phyloP scores from a whole-genome alignment of 2,329 filamentous ascomycete genomes.

The Coniochaeta prunicola region DNA sequence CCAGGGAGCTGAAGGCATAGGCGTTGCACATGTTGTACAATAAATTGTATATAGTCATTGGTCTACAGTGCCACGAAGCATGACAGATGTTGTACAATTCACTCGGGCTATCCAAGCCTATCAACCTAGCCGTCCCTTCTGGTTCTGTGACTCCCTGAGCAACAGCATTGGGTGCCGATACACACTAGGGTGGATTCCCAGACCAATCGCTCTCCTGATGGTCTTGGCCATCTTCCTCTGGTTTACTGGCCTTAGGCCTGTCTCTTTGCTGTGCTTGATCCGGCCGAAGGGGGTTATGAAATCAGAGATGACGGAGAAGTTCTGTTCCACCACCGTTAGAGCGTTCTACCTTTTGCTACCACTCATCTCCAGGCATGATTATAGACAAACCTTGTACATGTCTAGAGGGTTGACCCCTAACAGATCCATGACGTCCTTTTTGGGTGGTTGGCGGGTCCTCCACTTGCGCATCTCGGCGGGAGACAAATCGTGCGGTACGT shows the following conservation, averaged over 20 bases:
- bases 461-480: constrained; percentile 76
- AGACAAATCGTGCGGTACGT: constrained; percentile 82
- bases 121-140: not conserved
- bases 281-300: constrained; percentile 79
- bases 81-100: constrained; percentile 5
- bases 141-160: constrained; percentile 6
- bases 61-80: not conserved
- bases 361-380: not conserved
- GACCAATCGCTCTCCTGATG: constrained; percentile 77
- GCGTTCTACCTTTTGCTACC: too few relatives aligned
- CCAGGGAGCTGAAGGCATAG: constrained; percentile 40
- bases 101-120: not conserved
- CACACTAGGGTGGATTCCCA: constrained; percentile 87
- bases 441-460: constrained; percentile 55
- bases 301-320: constrained; percentile 86
- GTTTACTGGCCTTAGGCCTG: constrained; percentile 79
- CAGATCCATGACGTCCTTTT: constrained; percentile 69
- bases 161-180: constrained; percentile 83
- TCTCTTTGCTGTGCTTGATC: constrained; percentile 69
- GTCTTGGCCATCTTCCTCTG: constrained; percentile 92
- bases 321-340: constrained; percentile 44
- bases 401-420: constrained; percentile 73
- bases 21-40: constrained; percentile 6
- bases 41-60: not conserved
- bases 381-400: constrained; percentile 67